A percentile compares a stretch with the other conserved stretches of the same genome.
phyloP scores from a whole-genome alignment of 805 yeast species.

The Saturnispora diversa region DNA sequence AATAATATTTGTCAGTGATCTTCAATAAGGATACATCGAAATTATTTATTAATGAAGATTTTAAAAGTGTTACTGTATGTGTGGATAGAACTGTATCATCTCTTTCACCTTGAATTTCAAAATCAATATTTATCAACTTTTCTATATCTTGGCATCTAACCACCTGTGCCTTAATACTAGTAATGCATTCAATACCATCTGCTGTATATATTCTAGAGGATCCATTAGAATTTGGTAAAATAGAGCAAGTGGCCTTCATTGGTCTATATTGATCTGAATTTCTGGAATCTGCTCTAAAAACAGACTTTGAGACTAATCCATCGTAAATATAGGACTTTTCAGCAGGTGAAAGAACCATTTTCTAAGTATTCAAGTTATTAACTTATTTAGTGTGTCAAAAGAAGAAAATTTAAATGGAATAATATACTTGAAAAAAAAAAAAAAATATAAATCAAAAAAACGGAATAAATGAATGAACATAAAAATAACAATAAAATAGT shows the following conservation, averaged over 20 bases:
- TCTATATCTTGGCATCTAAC: constrained; percentile 36
- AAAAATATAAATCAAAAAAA: too few relatives aligned
- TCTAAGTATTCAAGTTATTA: too few relatives aligned
- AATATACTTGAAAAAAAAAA: neutral
- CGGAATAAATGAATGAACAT: too few relatives aligned
- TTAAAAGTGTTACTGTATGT: constrained; percentile 54
- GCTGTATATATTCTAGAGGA: constrained; percentile 78
- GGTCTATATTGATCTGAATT: constrained; percentile 71
- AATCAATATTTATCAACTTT: constrained; percentile 61
- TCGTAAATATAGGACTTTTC: constrained; percentile 71
- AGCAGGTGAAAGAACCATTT: constrained; percentile 65
- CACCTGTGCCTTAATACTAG: constrained; percentile 83
- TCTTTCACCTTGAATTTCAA: constrained; percentile 72
- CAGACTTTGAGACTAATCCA: constrained; percentile 57
- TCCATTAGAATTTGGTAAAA: constrained; percentile 85
- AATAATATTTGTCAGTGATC: constrained; percentile 68
- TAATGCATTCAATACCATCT: constrained; percentile 91
- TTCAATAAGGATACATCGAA: constrained; percentile 46
- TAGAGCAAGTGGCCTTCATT: constrained; percentile 69
- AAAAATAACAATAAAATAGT: too few relatives aligned
- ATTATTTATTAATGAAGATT: constrained; percentile 43
- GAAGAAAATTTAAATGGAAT: neutral
- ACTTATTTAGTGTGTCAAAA: too few relatives aligned
- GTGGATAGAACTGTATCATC: constrained; percentile 69
- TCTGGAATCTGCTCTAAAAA: constrained; percentile 77